Evolutionary conservation across 371 early-diverging fungal genomes (phyloP).

Genomic region (Rhizopus sp.): DNA sequence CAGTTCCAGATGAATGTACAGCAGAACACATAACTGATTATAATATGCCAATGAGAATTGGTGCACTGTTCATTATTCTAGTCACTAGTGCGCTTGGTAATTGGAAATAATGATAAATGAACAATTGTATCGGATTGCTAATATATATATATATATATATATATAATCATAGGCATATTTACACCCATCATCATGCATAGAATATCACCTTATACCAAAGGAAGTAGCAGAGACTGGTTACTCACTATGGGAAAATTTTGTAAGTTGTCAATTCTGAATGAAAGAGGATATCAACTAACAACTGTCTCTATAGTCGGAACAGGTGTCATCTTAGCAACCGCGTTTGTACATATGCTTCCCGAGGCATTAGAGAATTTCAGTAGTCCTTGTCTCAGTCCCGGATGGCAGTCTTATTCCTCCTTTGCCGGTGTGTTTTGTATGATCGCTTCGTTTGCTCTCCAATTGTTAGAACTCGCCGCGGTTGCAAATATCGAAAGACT

Average conservation of each 20-base stretch:
- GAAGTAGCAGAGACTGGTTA: slow-evolving; percentile 34
- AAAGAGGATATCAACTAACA: not conserved
- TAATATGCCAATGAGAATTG: slow-evolving; percentile 29
- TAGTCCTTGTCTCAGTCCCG: slow-evolving; percentile 41
- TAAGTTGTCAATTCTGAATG: slow-evolving; percentile 22
- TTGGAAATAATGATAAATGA: not conserved
- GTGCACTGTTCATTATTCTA: slow-evolving; percentile 33
- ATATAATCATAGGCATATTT: slow-evolving; percentile 34
- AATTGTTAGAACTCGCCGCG: slow-evolving; percentile 40
- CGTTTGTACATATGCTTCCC: slow-evolving; percentile 52
- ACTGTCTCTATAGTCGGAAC: slow-evolving; percentile 36
- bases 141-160: too few relatives aligned
- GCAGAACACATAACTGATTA: slow-evolving; percentile 19
- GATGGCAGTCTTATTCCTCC: slow-evolving; percentile 40
- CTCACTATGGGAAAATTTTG: slow-evolving; percentile 49
- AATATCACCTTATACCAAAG: slow-evolving; percentile 34
- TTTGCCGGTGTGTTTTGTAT: slow-evolving; percentile 52
- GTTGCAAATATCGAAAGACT: slow-evolving; percentile 30
- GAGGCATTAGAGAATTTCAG: slow-evolving; percentile 40
- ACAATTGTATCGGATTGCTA: slow-evolving; percentile 1
- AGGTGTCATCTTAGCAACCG: slow-evolving; percentile 50
- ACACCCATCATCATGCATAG: slow-evolving; percentile 43
- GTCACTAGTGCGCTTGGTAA: slow-evolving; percentile 33
- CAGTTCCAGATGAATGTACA: slow-evolving; percentile 18
- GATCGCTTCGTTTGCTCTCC: slow-evolving; percentile 45